Evolutionary conservation across 2,329 filamentous ascomycete genomes (phyloP).

Genomic region (Helotiales sp.): DNA sequence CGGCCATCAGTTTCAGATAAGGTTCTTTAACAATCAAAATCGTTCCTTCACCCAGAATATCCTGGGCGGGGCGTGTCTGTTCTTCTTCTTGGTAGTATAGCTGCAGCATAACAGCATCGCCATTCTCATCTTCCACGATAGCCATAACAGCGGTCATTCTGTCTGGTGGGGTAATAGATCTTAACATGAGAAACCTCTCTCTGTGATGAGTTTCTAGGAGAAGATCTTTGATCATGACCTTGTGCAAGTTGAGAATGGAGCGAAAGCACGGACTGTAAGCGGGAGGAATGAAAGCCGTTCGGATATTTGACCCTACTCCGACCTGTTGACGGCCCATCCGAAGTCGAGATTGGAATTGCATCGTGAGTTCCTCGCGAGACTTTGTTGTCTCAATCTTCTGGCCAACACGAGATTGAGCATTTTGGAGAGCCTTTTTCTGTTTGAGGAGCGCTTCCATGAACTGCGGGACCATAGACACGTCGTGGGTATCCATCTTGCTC

Average conservation of each 20-base stretch:
- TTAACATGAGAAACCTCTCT: conserved; percentile 37
- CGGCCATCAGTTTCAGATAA: conserved; percentile 44
- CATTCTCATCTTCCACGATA: conserved; percentile 22
- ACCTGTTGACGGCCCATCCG: background rate
- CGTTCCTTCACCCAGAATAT: conserved; percentile 37
- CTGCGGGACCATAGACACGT: background rate
- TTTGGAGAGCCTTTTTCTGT: background rate
- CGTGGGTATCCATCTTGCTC: background rate
- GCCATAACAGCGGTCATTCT: conserved; percentile 38
- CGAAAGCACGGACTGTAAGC: background rate
- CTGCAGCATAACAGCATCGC: conserved; percentile 36
- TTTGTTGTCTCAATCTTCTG: background rate
- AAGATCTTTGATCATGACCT: conserved; percentile 31
- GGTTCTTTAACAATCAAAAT: conserved; percentile 53
- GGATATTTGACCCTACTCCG: background rate
- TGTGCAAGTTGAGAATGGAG: conserved; percentile 15
- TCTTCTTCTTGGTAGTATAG: conserved; percentile 45
- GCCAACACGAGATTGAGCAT: background rate
- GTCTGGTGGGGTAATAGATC: conserved; percentile 9
- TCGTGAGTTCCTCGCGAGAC: background rate
- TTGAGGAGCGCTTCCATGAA: background rate
- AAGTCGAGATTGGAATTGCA: background rate
- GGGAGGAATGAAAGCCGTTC: background rate
- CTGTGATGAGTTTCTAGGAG: conserved; percentile 43
- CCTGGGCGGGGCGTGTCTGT: conserved; percentile 33